Evolutionary conservation across 805 yeast genomes (phyloP).

Genomic region (Saccharomycopsis sp.): DNA sequence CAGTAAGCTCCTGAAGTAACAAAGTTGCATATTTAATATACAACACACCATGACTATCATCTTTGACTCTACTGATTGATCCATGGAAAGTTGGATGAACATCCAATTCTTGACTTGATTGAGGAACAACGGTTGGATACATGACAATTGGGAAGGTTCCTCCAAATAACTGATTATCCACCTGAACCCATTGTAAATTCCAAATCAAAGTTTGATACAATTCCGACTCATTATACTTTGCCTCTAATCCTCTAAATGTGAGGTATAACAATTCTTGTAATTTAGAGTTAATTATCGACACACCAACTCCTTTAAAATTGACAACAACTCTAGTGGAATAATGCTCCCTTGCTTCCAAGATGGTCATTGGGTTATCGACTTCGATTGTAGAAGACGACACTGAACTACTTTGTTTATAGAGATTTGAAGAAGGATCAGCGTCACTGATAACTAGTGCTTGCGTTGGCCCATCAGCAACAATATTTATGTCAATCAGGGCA

Average conservation of each 20-base stretch:
- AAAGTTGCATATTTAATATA: slow-evolving; percentile 89
- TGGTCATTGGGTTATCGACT: slow-evolving; percentile 43
- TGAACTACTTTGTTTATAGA: slow-evolving; percentile 54
- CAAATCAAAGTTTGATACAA: slow-evolving; percentile 71
- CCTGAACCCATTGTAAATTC: slow-evolving; percentile 89
- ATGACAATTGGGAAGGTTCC: slow-evolving; percentile 81
- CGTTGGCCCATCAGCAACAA: slow-evolving; percentile 93
- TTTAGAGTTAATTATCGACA: slow-evolving; percentile 70
- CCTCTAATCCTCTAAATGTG: slow-evolving; percentile 74
- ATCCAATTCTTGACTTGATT: slow-evolving; percentile 73
- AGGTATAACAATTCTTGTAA: slow-evolving; percentile 75
- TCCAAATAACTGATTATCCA: slow-evolving; percentile 87
- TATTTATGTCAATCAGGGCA: slow-evolving; percentile 75
- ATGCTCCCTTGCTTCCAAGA: slow-evolving; percentile 34
- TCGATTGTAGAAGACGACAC: slow-evolving; percentile 28
- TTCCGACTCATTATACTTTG: slow-evolving; percentile 77
- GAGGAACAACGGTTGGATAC: slow-evolving; percentile 87
- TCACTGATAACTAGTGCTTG: slow-evolving; percentile 81
- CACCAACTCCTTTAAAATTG: slow-evolving; percentile 76
- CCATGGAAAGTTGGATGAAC: slow-evolving; percentile 89
- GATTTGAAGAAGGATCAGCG: slow-evolving; percentile 69
- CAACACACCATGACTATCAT: slow-evolving; percentile 82
- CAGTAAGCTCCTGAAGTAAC: slow-evolving; percentile 80
- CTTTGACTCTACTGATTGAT: slow-evolving; percentile 76
- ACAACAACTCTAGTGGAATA: slow-evolving; percentile 40